Conservation (phyloP, 1,284 basidiomycete genomes). For the Pyrrhoderma lamaoense region DNA sequence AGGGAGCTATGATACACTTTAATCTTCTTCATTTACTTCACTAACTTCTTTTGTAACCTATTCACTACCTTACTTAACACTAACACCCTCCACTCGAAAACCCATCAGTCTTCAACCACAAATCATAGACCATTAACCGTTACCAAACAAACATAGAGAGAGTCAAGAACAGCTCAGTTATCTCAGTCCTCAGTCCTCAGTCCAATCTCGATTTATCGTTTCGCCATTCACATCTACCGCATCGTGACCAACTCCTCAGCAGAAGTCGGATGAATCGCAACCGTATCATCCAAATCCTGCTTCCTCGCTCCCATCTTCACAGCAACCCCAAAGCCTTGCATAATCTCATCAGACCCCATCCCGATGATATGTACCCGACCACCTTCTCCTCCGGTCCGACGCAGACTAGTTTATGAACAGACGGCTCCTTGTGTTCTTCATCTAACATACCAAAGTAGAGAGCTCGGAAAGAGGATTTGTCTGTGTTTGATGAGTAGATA, state of each 20-base stretch:
- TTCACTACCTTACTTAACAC: no score
- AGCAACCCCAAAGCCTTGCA: constrained; percentile 93
- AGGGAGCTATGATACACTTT: no score
- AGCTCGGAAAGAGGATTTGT: constrained; percentile 74
- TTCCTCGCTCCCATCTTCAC: constrained; percentile 94
- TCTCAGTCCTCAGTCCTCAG: no score
- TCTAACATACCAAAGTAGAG: constrained; percentile 86
- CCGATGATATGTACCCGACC: constrained; percentile 92
- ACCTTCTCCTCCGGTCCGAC: constrained; percentile 88
- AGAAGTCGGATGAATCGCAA: constrained; percentile 87
- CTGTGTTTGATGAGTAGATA: constrained; percentile 24
- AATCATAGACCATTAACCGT: no score
- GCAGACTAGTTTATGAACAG: constrained; percentile 87
- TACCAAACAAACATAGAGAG: no score
- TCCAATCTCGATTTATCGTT: no score
- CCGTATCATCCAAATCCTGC: constrained; percentile 79
- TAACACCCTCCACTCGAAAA: no score
- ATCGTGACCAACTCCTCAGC: constrained; percentile 40
- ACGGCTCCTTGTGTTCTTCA: constrained; percentile 86
- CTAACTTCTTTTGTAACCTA: no score
- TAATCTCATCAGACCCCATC: constrained; percentile 81
- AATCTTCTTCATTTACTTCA: no score
- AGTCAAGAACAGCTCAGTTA: no score
- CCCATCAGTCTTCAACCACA: no score
- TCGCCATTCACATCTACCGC: background rate